phyloP scores from a whole-genome alignment of 2,329 filamentous ascomycete genomes.

The Talaromyces sp. region DNA sequence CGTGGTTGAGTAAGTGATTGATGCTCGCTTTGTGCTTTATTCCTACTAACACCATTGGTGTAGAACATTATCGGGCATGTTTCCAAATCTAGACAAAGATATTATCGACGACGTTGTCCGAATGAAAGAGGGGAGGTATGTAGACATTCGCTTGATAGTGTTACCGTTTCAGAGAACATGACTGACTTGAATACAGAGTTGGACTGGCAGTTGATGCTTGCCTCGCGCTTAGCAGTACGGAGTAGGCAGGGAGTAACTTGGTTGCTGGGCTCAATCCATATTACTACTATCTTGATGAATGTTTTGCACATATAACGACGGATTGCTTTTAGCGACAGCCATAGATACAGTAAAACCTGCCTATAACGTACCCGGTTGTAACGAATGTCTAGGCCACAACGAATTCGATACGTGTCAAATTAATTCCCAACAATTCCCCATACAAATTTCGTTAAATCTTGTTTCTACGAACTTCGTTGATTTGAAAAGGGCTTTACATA shows the following conservation, averaged over 20 bases:
- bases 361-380: no score
- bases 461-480: no score
- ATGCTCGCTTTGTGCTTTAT: neutral
- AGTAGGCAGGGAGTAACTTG: neutral
- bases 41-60: neutral
- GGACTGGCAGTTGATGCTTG: slow-evolving; percentile 82
- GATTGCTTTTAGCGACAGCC: neutral
- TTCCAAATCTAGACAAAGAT: slow-evolving; percentile 87
- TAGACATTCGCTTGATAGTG: slow-evolving; percentile 21
- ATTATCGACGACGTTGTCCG: slow-evolving; percentile 95
- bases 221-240: slow-evolving; percentile 56
- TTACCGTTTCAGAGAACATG: neutral
- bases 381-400: no score
- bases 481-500: no score
- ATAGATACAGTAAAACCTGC: no score
- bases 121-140: slow-evolving; percentile 88
- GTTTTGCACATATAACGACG: neutral
- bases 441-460: no score
- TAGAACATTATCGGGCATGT: slow-evolving; percentile 85
- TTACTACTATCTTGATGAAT: neutral
- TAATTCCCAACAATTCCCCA: no score
- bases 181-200: slow-evolving; percentile 51
- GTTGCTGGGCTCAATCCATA: neutral
- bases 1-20: slow-evolving; percentile 64
- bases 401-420: no score